These are phyloP conservation scores for Heterobasidion annosum DNA, from an alignment of 1,284 basidiomycete genomes.

Conservation along the genomic window DNA sequence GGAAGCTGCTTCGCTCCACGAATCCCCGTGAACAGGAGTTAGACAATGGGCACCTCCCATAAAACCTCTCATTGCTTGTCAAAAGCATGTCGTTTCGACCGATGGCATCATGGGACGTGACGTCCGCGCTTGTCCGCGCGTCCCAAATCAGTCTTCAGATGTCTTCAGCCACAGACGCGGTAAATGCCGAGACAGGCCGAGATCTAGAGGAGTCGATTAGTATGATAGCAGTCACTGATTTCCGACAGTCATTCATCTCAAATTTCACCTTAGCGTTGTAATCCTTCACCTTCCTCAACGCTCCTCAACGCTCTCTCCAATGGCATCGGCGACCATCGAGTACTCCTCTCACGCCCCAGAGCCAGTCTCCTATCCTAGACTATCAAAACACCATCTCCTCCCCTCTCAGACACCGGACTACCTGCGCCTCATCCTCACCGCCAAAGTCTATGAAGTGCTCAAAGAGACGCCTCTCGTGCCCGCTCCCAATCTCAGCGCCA, in stretches of 20 bases:
- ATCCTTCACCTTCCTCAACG: neutral
- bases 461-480: constrained; percentile 88
- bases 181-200: neutral
- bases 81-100: too few relatives aligned
- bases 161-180: neutral
- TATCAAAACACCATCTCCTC: constrained; percentile 59
- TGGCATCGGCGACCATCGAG: constrained; percentile 39
- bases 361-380: constrained; percentile 55
- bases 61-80: too few relatives aligned
- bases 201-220: too few relatives aligned
- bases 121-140: too few relatives aligned
- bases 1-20: too few relatives aligned
- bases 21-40: too few relatives aligned
- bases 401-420: constrained; percentile 83
- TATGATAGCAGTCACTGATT: too few relatives aligned
- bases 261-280: too few relatives aligned
- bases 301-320: neutral
- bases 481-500: constrained; percentile 80
- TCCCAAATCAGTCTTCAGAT: neutral
- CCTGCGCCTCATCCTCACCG: constrained; percentile 84
- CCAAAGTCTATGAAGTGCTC: constrained; percentile 92
- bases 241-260: too few relatives aligned
- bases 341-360: constrained; percentile 60
- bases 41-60: too few relatives aligned
- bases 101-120: too few relatives aligned